Conservation (phyloP, 257 asterid genomes). For the Solanum acaule region DNA sequence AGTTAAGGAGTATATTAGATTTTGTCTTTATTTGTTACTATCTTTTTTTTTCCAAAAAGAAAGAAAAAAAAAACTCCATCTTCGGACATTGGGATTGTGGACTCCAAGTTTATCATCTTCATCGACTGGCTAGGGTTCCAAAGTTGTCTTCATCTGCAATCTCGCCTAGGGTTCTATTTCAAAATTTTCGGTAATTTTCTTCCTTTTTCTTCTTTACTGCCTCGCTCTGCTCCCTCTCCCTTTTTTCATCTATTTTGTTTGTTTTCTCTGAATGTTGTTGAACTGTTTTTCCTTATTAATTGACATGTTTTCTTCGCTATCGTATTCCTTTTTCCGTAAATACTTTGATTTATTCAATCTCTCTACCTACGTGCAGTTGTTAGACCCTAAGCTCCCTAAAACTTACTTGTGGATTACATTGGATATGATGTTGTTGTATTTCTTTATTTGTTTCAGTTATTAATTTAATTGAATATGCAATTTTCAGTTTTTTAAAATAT, state of each 20-base stretch:
- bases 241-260: not conserved
- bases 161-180: too few species aligned
- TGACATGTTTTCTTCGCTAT: too few species aligned
- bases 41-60: too few species aligned
- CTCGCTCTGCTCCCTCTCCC: not conserved
- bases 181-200: too few species aligned
- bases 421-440: not conserved
- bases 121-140: too few species aligned
- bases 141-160: too few species aligned
- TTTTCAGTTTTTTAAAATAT: not conserved
- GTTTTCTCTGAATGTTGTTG: not conserved
- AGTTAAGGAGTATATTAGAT: too few species aligned
- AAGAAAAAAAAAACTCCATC: too few species aligned
- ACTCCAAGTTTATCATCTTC: too few species aligned
- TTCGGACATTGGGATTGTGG: too few species aligned
- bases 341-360: too few species aligned
- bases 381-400: not conserved
- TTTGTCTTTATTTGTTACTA: too few species aligned
- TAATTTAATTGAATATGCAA: not conserved
- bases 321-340: not conserved
- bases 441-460: not conserved
- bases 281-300: not conserved
- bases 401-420: not conserved
- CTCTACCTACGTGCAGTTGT: not conserved
- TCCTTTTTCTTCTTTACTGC: not conserved